Conservation (phyloP, 1,284 basidiomycete species). For the Pascua guehoae region DNA sequence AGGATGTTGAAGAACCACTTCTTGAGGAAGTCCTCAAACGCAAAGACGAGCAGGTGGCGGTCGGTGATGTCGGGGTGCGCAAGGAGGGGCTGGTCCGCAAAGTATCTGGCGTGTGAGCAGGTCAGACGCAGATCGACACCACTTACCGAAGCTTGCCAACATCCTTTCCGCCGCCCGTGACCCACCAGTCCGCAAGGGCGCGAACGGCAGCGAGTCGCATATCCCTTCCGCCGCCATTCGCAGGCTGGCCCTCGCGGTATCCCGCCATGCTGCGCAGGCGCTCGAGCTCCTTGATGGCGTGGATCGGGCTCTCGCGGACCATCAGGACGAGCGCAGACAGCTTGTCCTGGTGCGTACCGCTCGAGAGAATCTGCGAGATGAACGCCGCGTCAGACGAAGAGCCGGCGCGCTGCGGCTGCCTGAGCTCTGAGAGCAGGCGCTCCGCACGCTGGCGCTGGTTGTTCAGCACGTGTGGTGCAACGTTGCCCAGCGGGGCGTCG, state of each 20-base stretch:
- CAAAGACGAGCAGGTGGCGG: constrained; percentile 73
- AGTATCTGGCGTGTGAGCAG: constrained; percentile 60
- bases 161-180: constrained; percentile 76
- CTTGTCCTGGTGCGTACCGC: constrained; percentile 88
- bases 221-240: constrained; percentile 58
- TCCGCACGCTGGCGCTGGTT: constrained; percentile 31
- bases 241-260: constrained; percentile 57
- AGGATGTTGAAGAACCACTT: constrained; percentile 93
- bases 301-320: constrained; percentile 84
- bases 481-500: constrained; percentile 18
- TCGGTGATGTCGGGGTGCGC: constrained; percentile 66
- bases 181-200: constrained; percentile 95
- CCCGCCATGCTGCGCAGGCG: constrained; percentile 72
- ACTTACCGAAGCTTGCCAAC: constrained; percentile 69
- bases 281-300: constrained; percentile 79
- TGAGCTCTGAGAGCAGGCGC: constrained; percentile 32
- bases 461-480: constrained; percentile 22
- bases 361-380: constrained; percentile 74
- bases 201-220: constrained; percentile 85
- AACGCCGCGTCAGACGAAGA: constrained; percentile 70
- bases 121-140: background rate
- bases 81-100: constrained; percentile 80
- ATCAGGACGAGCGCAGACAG: constrained; percentile 88
- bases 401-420: constrained; percentile 33
- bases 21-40: constrained; percentile 96